phyloP scores from a whole-genome alignment of 1,284 basidiomycete genomes.

The Fomitiporia mediterranea region DNA sequence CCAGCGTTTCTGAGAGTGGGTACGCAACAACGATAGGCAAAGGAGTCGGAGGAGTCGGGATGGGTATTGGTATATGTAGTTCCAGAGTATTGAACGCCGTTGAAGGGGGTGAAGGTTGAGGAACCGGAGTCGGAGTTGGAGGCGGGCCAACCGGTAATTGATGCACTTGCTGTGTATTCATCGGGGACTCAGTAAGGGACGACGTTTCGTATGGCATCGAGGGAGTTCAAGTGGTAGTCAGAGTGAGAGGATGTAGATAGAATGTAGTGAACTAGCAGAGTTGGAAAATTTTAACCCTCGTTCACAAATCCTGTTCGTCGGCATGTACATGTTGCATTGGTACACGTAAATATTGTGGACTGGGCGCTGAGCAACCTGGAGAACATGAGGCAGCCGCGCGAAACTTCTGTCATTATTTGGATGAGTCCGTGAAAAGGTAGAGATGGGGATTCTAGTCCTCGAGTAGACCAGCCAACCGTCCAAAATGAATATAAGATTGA shows the following conservation, averaged over 20 bases:
- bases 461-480: no score
- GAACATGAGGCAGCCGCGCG: background rate
- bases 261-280: background rate
- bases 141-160: background rate
- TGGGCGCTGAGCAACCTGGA: background rate
- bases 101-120: background rate
- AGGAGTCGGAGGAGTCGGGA: slow-evolving; percentile 15
- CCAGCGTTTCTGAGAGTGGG: background rate
- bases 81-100: slow-evolving; percentile 9
- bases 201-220: background rate
- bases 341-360: background rate
- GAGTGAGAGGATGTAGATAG: background rate
- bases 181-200: background rate
- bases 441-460: no score
- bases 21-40: slow-evolving; percentile 12
- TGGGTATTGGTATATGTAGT: slow-evolving; percentile 13
- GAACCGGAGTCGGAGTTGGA: slow-evolving; percentile 1
- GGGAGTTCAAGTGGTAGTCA: background rate
- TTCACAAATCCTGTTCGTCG: background rate
- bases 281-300: background rate
- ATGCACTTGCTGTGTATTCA: background rate
- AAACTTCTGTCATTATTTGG: no score
- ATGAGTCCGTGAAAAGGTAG: no score
- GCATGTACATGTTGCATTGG: background rate
- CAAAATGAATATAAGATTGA: no score